Conservation (phyloP, 2,329 filamentous ascomycete genomes). For the Colletotrichum scovillei region DNA sequence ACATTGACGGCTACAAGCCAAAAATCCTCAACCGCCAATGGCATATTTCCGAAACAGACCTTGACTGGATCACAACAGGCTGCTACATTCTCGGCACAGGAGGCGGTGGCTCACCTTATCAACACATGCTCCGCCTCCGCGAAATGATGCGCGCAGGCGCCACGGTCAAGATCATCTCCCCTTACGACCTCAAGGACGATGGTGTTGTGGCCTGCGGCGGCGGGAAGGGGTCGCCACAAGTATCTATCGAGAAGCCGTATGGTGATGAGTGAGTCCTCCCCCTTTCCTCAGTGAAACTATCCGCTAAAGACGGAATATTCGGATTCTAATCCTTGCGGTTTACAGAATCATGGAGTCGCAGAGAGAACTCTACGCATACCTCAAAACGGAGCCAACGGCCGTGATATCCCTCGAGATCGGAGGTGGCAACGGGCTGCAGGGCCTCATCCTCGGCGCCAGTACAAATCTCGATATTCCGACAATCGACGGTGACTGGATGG, state of each 20-base stretch:
- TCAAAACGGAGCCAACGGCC: constrained; percentile 54
- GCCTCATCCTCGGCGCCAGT: constrained; percentile 65
- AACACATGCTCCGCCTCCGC: constrained; percentile 58
- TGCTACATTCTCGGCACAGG: constrained; percentile 51
- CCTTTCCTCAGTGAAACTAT: too few species aligned
- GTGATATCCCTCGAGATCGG: constrained; percentile 63
- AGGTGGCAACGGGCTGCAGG: constrained; percentile 71
- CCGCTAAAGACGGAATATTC: too few species aligned
- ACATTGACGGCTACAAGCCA: constrained; percentile 48
- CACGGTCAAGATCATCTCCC: constrained; percentile 58
- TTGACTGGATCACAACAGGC: constrained; percentile 49
- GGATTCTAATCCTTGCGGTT: not conserved
- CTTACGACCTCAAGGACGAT: constrained; percentile 60
- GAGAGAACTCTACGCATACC: constrained; percentile 61
- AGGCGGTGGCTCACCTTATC: constrained; percentile 49
- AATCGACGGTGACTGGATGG: constrained; percentile 68
- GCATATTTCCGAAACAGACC: constrained; percentile 50
- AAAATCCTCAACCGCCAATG: constrained; percentile 45
- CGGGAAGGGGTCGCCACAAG: constrained; percentile 69
- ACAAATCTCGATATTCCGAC: constrained; percentile 61
- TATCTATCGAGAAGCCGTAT: constrained; percentile 65
- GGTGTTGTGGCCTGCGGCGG: constrained; percentile 55
- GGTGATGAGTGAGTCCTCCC: not conserved
- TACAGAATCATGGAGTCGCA: constrained; percentile 57
- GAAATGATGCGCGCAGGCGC: constrained; percentile 63